Conservation (phyloP, 306 rosid genomes). For the Quercus aquifolioides region DNA sequence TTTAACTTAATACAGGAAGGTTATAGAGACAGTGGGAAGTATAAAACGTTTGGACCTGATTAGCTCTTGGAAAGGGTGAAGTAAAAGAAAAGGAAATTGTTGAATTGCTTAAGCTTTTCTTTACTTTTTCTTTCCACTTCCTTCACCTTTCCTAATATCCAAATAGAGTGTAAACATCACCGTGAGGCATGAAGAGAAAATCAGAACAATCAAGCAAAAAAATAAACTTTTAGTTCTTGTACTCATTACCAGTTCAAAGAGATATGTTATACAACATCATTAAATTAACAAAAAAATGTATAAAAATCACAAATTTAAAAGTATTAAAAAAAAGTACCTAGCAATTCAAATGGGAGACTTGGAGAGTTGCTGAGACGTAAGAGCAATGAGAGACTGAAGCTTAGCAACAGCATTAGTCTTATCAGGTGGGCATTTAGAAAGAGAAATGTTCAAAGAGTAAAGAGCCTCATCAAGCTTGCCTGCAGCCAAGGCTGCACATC, state of each 20-base stretch:
- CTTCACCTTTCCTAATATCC: neutral
- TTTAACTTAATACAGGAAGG: neutral
- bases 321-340: neutral
- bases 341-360: constrained; percentile 27
- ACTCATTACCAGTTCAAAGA: neutral
- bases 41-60: neutral
- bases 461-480: constrained; percentile 79
- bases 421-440: constrained; percentile 72
- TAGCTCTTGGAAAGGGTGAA: neutral
- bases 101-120: neutral
- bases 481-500: constrained; percentile 76
- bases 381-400: constrained; percentile 69
- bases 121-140: neutral
- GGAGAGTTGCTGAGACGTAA: constrained; percentile 69
- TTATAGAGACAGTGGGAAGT: neutral
- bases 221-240: neutral
- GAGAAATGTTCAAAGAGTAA: constrained; percentile 52
- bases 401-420: constrained; percentile 60
- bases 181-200: neutral
- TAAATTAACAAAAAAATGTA: neutral
- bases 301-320: neutral
- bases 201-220: neutral
- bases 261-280: neutral
- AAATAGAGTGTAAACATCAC: neutral
- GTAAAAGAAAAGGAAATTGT: neutral